Percentiles rank a stretch among this genome's conserved stretches.
These are phyloP conservation scores for Fragaria vesca DNA, from an alignment of 306 rosid species.

Conservation along the genomic window DNA sequence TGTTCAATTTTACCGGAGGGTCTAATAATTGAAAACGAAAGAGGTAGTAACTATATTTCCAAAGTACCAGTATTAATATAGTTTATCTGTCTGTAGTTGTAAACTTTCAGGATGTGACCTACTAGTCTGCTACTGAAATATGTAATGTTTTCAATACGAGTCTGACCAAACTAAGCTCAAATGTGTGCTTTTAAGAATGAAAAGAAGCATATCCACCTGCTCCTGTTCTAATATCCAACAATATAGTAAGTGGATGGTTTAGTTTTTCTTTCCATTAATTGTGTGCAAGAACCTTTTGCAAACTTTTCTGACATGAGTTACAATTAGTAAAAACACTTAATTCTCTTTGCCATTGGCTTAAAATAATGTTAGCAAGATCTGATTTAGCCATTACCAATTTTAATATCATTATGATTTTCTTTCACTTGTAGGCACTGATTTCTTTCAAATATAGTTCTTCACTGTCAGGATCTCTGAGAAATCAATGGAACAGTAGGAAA, in stretches of 20 bases:
- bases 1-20: slow-evolving; percentile 85
- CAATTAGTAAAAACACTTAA: neutral
- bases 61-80: slow-evolving; percentile 2
- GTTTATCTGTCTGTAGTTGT: neutral
- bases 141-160: neutral
- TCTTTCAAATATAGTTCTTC: slow-evolving; percentile 21
- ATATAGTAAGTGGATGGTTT: neutral
- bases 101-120: neutral
- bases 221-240: neutral
- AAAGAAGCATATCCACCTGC: neutral
- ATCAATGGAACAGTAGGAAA: slow-evolving; percentile 65
- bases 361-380: neutral
- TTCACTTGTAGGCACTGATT: neutral
- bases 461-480: slow-evolving; percentile 61
- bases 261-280: slow-evolving; percentile 13
- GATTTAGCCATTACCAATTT: neutral
- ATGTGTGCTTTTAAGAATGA: neutral
- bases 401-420: neutral
- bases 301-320: neutral
- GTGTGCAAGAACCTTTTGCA: neutral
- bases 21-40: slow-evolving; percentile 65
- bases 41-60: slow-evolving; percentile 59
- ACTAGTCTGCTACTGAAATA: neutral
- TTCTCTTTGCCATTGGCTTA: neutral
- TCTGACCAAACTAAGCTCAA: slow-evolving; percentile 1